phyloP scores from a whole-genome alignment of 306 rosid species.

The Lathyrus aphaca region DNA sequence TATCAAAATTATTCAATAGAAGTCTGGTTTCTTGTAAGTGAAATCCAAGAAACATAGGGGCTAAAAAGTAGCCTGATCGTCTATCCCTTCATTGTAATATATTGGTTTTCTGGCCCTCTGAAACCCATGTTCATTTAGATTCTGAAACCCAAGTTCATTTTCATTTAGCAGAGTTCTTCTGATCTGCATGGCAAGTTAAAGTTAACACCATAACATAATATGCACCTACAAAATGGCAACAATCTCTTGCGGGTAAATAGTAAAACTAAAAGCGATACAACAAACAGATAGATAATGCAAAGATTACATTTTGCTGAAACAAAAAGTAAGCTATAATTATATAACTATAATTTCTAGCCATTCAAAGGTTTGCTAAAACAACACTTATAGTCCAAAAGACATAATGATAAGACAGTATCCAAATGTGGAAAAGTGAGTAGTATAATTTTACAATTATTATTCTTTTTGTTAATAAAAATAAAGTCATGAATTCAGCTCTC shows the following conservation, averaged over 20 bases:
- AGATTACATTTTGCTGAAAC: conserved; percentile 5
- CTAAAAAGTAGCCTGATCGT: conserved; percentile 34
- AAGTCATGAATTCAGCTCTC: background rate
- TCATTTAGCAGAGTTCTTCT: conserved; percentile 84
- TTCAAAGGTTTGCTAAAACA: conserved; percentile 17
- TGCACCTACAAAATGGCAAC: background rate
- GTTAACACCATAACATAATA: conserved; percentile 29
- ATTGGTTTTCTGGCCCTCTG: conserved; percentile 80
- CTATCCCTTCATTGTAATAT: conserved; percentile 90
- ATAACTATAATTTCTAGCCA: conserved; percentile 12
- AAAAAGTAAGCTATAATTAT: background rate
- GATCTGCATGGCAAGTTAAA: conserved; percentile 60
- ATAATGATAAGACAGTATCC: background rate
- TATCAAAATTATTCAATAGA: background rate
- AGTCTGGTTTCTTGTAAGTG: background rate
- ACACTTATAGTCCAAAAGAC: background rate
- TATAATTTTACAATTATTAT: background rate
- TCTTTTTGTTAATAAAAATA: background rate
- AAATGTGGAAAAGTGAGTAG: conserved; percentile 18
- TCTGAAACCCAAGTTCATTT: conserved; percentile 76
- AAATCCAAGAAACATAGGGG: background rate
- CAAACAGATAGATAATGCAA: background rate
- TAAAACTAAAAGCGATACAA: too few species aligned
- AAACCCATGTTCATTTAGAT: conserved; percentile 89
- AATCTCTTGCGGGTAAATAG: too few species aligned